Percentiles rank a stretch among this genome's conserved stretches.
Conservation (phyloP, 2,329 filamentous ascomycete species). For the Ascochyta fabae region DNA sequence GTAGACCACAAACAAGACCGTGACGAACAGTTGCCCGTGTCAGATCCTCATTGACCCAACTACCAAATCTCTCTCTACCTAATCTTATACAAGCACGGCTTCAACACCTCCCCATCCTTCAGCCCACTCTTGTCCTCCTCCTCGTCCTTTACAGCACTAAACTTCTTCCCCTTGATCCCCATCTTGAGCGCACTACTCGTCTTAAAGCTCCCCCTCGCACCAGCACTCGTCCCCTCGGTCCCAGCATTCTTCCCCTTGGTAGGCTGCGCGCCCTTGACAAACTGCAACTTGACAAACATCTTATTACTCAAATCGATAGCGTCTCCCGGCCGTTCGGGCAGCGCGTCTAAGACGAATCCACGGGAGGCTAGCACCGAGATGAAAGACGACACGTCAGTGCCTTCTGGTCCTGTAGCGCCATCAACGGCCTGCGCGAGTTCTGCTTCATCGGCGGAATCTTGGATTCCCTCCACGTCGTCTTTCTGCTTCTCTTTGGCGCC, state of each 20-base stretch:
- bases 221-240: constrained; percentile 47
- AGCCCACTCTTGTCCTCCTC: constrained; percentile 63
- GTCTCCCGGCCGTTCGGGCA: constrained; percentile 60
- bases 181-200: constrained; percentile 66
- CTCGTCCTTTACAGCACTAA: constrained; percentile 47
- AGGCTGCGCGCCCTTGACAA: constrained; percentile 81
- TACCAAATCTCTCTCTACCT: constrained; percentile 57
- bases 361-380: constrained; percentile 79
- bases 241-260: constrained; percentile 75
- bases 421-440: constrained; percentile 70
- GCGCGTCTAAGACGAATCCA: constrained; percentile 76
- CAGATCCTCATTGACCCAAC: too few relatives aligned
- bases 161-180: constrained; percentile 44
- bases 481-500: constrained; percentile 50
- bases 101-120: constrained; percentile 75
- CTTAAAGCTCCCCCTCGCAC: constrained; percentile 63
- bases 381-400: constrained; percentile 88
- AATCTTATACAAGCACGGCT: constrained; percentile 96
- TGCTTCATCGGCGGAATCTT: constrained; percentile 62
- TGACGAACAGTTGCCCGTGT: too few relatives aligned
- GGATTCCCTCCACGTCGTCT: constrained; percentile 56
- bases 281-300: constrained; percentile 99
- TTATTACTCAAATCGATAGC: constrained; percentile 86
- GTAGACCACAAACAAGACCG: neutral
- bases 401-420: constrained; percentile 67